Base-by-base conservation (phyloP, 306 rosid species). In the Corylus avellana region DNA sequence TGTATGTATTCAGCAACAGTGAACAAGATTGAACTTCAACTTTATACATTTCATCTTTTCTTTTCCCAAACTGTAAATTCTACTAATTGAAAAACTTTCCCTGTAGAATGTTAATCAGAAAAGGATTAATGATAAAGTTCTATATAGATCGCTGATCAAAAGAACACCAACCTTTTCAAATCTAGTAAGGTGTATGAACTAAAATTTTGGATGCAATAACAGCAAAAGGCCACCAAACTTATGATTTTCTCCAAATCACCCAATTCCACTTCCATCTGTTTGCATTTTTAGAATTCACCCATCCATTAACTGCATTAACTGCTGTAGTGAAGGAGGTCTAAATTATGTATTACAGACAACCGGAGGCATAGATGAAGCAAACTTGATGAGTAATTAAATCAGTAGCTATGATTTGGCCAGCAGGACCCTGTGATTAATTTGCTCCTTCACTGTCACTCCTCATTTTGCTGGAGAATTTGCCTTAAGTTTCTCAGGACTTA, bases 1-100 rank as follows among this genome's bases (percentile, higher is more conserved):
- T 86, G 98, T 94, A 86, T 54, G 98, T 86, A 72, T 78, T 59
- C 72, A 27, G 72, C 29, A 29, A 46, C 42, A 25, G 79, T 50
- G 66, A 75, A 72, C 54, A 67, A 39, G 46, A 70, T 55, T 44
- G 68, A 73, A 44, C 78, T 55, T 54, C 63, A 49, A 76, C 76
- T 84, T 47, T 25, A 55, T 75, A 57, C n/a, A 79, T 69, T n/a
- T 63, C 73, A 70, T 77, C 75, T 64, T 50, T 75, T 49, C 56
- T 48, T 46, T 6, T 27, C 80, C 70, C 37, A 48, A 67, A 67
- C 25, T 39, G 27, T 42, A 39, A 42, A 67, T 39, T 67, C 4
- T 67, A 18, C 16, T 18, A 14, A 25, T 63, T 32, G 0, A 29
- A 63, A 63, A 14, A 1, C 39, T 29, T 0, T 32, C 70, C 3